phyloP scores from a whole-genome alignment of 2,329 filamentous ascomycete species.

The Colletotrichum sidae region DNA sequence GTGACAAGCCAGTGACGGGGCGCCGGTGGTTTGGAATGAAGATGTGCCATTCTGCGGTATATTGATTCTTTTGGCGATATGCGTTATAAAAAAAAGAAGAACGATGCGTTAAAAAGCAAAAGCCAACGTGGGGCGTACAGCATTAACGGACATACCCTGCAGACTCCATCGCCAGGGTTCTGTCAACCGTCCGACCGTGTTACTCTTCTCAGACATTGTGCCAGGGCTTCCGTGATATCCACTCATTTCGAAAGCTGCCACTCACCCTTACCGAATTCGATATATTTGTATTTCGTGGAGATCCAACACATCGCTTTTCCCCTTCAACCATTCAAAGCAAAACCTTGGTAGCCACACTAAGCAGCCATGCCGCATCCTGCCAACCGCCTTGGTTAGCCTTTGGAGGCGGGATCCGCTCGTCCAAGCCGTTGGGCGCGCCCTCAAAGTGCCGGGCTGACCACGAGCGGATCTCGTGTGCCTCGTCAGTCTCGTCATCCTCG shows the following conservation, averaged over 20 bases:
- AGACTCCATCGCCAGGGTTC: constrained; percentile 20
- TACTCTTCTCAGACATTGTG: constrained; percentile 17
- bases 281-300: background rate
- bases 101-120: constrained; percentile 1
- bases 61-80: constrained; percentile 5
- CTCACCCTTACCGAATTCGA: no score
- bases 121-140: constrained; percentile 23
- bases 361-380: constrained; percentile 76
- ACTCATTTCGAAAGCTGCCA: constrained; percentile 8
- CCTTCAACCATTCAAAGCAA: constrained; percentile 57
- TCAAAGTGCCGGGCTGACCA: constrained; percentile 52
- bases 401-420: constrained; percentile 60
- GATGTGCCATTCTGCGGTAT: constrained; percentile 11
- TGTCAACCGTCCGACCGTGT: constrained; percentile 28
- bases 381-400: constrained; percentile 69
- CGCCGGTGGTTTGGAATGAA: background rate
- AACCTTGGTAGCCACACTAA: constrained; percentile 73
- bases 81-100: constrained; percentile 5
- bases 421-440: constrained; percentile 53
- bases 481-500: constrained; percentile 41
- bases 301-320: background rate
- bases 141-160: constrained; percentile 31
- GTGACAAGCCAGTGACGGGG: background rate
- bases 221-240: constrained; percentile 28
- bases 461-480: constrained; percentile 46